Evolutionary conservation across 495 filamentous ascomycete genomes (phyloP), one percentile per base, ranked within the genome.

Genomic region (Aspergillus mulundensis): DNA sequence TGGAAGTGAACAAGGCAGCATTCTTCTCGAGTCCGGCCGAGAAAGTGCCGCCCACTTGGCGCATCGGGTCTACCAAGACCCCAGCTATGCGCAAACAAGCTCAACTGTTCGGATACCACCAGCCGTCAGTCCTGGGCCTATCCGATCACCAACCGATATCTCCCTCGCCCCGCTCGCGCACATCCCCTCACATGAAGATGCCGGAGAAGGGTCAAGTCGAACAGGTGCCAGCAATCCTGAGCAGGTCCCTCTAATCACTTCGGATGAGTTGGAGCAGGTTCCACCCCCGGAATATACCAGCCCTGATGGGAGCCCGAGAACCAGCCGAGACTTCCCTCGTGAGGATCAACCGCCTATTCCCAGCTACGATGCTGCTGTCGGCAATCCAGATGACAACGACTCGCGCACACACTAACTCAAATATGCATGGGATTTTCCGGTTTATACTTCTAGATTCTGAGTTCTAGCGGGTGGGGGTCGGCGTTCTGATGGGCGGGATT

Each of bases 141-240:
- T 89, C 41, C 84, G 94, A 50, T 91, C 87, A 60, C 91, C 94
- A n/a, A 97, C 93, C 23, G 94, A 98, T 65, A 98, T 98, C 55
- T 96, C 91, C 5, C 84, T 98, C 23, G 91, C 94, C 10, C 82
- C 83, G 62, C 71, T 87, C 32, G 81, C 86, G 32, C 89, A 87
- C 48, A 82, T 89, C 24, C 81, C 85, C 44, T 83, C 87, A 2
- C 77, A 88, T 45, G 88, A 91, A 55, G 86, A 89, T 65, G 73
- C 76, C 19, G 91, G 88, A n/a, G 90, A 94, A 69, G 82, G 84
- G 4, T 83, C 82, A 20, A 93, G 87, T 61, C 70, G 74, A n/a
- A 75, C 77, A 54, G 76, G 70, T 46, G 66, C 62, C 32, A 61
- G 62, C 6, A 67, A 66, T 14, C 63, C 65, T 6, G 61, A 70